A percentile compares a stretch with the other conserved stretches of the same genome.
These are phyloP conservation scores for Aureobasidium sp. DNA, from an alignment of 2,329 filamentous ascomycete species.

Conservation along the genomic window DNA sequence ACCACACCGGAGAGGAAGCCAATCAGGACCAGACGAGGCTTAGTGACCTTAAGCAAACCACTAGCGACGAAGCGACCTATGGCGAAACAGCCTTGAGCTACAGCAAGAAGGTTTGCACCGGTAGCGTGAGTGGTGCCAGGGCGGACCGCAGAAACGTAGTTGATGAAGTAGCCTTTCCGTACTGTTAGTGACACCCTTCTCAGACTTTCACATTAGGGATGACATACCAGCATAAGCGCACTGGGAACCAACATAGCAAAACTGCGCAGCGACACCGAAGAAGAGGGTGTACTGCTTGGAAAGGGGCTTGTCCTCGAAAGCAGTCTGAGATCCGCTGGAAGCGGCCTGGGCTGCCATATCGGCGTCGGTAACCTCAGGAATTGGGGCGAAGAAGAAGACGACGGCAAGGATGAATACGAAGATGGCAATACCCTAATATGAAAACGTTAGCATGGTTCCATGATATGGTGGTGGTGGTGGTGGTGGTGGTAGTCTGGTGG, in stretches of 20 bases:
- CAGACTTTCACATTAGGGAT: too few species aligned
- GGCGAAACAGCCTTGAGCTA: slow-evolving; percentile 57
- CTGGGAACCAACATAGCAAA: slow-evolving; percentile 74
- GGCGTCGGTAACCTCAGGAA: slow-evolving; percentile 50
- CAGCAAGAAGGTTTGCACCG: slow-evolving; percentile 61
- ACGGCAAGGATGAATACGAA: slow-evolving; percentile 50
- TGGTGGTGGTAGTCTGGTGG: too few species aligned
- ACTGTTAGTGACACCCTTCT: too few species aligned
- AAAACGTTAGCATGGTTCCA: too few species aligned
- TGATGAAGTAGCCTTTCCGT: slow-evolving; percentile 25
- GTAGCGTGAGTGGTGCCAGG: slow-evolving; percentile 44
- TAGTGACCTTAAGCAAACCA: slow-evolving; percentile 56
- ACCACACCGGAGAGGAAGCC: slow-evolving; percentile 52
- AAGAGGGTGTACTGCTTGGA: slow-evolving; percentile 61
- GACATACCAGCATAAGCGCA: slow-evolving; percentile 35
- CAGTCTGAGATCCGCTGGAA: slow-evolving; percentile 18
- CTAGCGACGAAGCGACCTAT: slow-evolving; percentile 62
- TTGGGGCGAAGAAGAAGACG: slow-evolving; percentile 49
- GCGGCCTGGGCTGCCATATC: slow-evolving; percentile 49
- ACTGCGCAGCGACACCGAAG: slow-evolving; percentile 67
- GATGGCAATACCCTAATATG: slow-evolving; percentile 41
- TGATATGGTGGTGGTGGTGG: too few species aligned
- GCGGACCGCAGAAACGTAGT: slow-evolving; percentile 55
- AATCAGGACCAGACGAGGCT: slow-evolving; percentile 62
- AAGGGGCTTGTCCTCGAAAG: slow-evolving; percentile 40